Base-by-base conservation (phyloP, 208 protist species). In the Acanthamoeba culbertsoni region DNA sequence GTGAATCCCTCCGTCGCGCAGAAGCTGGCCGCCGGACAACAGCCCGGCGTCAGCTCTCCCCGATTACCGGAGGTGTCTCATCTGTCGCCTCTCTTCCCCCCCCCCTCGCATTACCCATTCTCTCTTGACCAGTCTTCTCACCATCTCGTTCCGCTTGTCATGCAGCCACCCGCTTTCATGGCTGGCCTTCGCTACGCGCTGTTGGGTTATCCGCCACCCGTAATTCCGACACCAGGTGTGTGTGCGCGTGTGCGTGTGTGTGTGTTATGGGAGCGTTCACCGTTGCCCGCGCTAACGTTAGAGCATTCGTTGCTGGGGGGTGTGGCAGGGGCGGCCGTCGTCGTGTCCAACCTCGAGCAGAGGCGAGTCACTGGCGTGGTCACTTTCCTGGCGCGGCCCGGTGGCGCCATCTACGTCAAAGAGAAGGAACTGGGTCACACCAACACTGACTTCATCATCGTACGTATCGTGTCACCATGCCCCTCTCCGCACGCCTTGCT, bases 141-240 rank as follows among this genome's bases (percentile, higher is more conserved):
- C 53, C 28, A 14, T 5, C 63, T 73, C 35, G 2, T 5, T 37
- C 28, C 7, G 18, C 35, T 2, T 40, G 18, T 14, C 42, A 14
- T n/a, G 2, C 79, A 89, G 79, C 3, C 28, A 6, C n/a, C n/a
- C n/a, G 51, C 51, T 16, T 89, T 89, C 40, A 89, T 89, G 79
- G 0, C 79, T 2, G 79, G 79, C n/a, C 23, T 89, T 23, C 45
- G 53, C 31, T 89, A 89, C 79, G 79, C 79, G 35, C 79, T 89
- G 5, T 20, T 89, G 26, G 79, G 79, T 6, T 89, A 65, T 31
- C 53, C 79, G 12, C 48, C 79, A 65, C 26, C 51, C 51, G 45
- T 65, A 16, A 2, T 33, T 1, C 20, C 18, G 35, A 1, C 14
- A 2, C 62, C 62, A 14, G 8, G 33, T 28, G 62, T n/a, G n/a